A percentile compares a stretch with the other conserved stretches of the same genome.
Evolutionary conservation across 2,329 filamentous ascomycete genomes (phyloP).

Genomic region (Rutstroemia sydowiana): DNA sequence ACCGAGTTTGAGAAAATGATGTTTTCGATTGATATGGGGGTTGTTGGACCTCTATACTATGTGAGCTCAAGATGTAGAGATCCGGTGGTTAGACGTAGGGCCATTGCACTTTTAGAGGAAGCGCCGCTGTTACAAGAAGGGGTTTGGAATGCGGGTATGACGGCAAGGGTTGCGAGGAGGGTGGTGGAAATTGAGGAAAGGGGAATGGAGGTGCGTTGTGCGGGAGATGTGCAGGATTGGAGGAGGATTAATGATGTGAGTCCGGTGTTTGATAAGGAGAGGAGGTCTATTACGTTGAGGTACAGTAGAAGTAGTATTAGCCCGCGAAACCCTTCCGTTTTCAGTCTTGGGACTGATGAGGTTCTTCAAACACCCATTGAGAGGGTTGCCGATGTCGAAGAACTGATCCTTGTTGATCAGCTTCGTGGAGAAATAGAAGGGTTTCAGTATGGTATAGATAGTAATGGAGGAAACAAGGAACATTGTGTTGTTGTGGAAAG

Average conservation of each 20-base stretch:
- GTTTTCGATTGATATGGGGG: constrained; percentile 32
- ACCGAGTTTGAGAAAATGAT: background rate
- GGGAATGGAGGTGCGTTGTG: constrained; percentile 6
- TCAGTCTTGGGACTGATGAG: too few relatives aligned
- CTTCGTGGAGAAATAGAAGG: too few relatives aligned
- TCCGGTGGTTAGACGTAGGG: constrained; percentile 45
- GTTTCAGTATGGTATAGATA: too few relatives aligned
- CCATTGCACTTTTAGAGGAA: constrained; percentile 47
- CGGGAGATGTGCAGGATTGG: constrained; percentile 14
- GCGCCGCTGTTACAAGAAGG: constrained; percentile 55
- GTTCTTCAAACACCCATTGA: too few relatives aligned
- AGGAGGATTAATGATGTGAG: constrained; percentile 7
- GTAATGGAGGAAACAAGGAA: too few relatives aligned
- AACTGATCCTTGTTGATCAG: too few relatives aligned
- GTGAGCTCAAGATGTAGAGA: constrained; percentile 52
- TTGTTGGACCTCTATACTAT: constrained; percentile 55
- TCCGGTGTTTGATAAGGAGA: background rate
- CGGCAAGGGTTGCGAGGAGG: constrained; percentile 7
- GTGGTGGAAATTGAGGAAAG: constrained; percentile 12
- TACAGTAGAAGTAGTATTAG: background rate
- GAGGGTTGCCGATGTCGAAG: too few relatives aligned
- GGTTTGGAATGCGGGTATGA: constrained; percentile 48
- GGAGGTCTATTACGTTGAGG: background rate
- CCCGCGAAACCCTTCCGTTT: too few relatives aligned
- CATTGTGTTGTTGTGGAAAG: too few relatives aligned